Evolutionary conservation across 2,329 filamentous ascomycete species (phyloP).

Genomic region (Chaetoscypha palmicola): DNA sequence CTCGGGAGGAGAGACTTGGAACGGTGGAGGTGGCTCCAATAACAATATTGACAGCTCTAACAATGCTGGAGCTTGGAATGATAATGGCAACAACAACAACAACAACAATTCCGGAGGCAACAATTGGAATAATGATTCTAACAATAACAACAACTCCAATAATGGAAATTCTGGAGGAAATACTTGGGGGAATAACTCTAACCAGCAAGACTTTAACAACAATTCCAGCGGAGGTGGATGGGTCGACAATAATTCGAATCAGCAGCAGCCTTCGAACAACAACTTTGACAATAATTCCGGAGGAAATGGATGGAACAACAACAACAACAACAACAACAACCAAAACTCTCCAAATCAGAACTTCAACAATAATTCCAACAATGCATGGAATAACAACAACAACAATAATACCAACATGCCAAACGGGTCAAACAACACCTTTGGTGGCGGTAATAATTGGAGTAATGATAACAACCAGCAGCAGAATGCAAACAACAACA

Average conservation of each 20-base stretch:
- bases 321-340: background rate
- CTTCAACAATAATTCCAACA: background rate
- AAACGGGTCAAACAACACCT: constrained; percentile 4
- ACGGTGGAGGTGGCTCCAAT: background rate
- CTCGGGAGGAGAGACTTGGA: no score
- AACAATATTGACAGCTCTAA: constrained; percentile 1
- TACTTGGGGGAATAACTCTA: background rate
- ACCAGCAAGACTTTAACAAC: background rate
- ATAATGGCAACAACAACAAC: background rate
- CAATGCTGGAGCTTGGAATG: background rate
- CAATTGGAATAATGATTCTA: background rate
- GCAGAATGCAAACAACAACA: no score
- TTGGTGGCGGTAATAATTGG: constrained; percentile 1
- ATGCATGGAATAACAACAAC: constrained; percentile 5
- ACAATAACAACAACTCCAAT: constrained; percentile 1
- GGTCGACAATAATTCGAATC: background rate
- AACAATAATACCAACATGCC: constrained; percentile 8
- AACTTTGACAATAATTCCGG: background rate
- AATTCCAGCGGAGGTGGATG: background rate
- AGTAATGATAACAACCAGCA: constrained; percentile 8
- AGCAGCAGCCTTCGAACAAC: background rate
- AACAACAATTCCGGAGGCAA: constrained; percentile 8
- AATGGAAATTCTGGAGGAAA: background rate
- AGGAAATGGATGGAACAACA: background rate
- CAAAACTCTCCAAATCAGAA: no score